These are phyloP conservation scores for Sparassis latifolia DNA, from an alignment of 1,284 basidiomycete genomes.

Conservation along the genomic window DNA sequence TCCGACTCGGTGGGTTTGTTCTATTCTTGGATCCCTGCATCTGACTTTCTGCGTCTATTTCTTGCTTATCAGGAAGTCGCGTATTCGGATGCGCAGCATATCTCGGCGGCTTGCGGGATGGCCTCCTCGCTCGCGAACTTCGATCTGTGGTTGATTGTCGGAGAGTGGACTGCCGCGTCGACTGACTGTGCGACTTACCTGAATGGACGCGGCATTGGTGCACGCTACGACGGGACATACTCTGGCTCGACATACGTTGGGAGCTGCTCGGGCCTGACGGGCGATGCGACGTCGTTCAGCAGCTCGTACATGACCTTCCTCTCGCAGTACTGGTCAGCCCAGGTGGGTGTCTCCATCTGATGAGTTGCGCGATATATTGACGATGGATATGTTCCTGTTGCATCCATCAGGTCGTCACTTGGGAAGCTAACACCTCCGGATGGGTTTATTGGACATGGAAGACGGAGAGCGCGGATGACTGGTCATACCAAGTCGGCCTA, in stretches of 20 bases:
- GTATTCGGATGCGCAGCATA: slow-evolving; percentile 53
- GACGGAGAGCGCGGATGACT: slow-evolving; percentile 65
- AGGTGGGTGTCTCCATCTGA: slow-evolving; percentile 30
- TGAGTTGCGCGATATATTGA: neutral
- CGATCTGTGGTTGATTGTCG: slow-evolving; percentile 72
- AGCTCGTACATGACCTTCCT: slow-evolving; percentile 80
- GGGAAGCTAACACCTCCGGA: slow-evolving; percentile 48
- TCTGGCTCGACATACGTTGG: slow-evolving; percentile 64
- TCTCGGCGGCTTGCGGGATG: slow-evolving; percentile 54
- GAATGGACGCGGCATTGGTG: slow-evolving; percentile 51
- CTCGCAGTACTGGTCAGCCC: slow-evolving; percentile 81
- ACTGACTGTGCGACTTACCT: slow-evolving; percentile 82
- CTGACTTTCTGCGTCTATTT: too few species aligned
- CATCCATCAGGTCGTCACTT: slow-evolving; percentile 40
- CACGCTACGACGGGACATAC: slow-evolving; percentile 76
- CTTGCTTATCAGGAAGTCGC: slow-evolving; percentile 39
- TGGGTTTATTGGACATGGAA: slow-evolving; percentile 65
- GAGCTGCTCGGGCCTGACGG: slow-evolving; percentile 69
- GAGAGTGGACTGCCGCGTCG: slow-evolving; percentile 80
- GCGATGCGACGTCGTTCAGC: slow-evolving; percentile 67
- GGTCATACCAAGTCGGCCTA: slow-evolving; percentile 76
- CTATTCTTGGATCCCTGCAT: too few species aligned
- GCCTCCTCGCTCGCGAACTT: slow-evolving; percentile 42
- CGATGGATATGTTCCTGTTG: too few species aligned
- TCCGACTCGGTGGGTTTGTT: slow-evolving; percentile 40